These are phyloP conservation scores for Penicillium sp. DNA, from an alignment of 2,329 filamentous ascomycete species.

Conservation along the genomic window DNA sequence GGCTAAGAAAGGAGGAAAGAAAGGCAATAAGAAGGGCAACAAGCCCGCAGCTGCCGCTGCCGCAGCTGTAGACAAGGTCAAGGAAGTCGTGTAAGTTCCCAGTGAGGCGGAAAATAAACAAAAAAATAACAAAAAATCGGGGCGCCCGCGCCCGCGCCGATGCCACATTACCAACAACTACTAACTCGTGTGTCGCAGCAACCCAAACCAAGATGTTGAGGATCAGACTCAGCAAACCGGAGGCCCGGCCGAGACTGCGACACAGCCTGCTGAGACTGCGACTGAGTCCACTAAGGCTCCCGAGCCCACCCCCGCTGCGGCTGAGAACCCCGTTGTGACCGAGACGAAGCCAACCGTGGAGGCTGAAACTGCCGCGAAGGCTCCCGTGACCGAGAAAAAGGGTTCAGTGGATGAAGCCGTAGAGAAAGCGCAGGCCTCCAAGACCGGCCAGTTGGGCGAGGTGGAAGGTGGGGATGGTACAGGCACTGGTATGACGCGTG, in stretches of 20 bases:
- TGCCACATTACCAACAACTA: background rate
- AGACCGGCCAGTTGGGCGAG: slow-evolving; percentile 18
- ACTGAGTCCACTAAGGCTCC: slow-evolving; percentile 2
- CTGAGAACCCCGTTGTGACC: slow-evolving; percentile 8
- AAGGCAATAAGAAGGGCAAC: slow-evolving; percentile 31
- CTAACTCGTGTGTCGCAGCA: slow-evolving; percentile 13
- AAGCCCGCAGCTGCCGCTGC: slow-evolving; percentile 24
- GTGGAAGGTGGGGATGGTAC: slow-evolving; percentile 17
- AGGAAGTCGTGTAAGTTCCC: slow-evolving; percentile 33
- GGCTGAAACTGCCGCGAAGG: slow-evolving; percentile 11
- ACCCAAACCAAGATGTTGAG: slow-evolving; percentile 23
- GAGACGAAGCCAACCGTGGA: slow-evolving; percentile 13
- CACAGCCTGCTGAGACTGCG: background rate
- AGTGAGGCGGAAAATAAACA: background rate
- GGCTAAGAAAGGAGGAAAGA: slow-evolving; percentile 37
- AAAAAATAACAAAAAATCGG: background rate
- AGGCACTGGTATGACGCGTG: slow-evolving; percentile 18
- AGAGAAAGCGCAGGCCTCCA: slow-evolving; percentile 25
- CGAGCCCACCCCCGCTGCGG: slow-evolving; percentile 10
- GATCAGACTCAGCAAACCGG: slow-evolving; percentile 22
- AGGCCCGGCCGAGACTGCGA: slow-evolving; percentile 15
- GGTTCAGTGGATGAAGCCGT: slow-evolving; percentile 18
- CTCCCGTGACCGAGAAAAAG: slow-evolving; percentile 8
- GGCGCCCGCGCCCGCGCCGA: slow-evolving; percentile 22
- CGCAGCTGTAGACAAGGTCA: slow-evolving; percentile 16